Evolutionary conservation across 73 alveolate species (phyloP).

Genomic region (Tetrahymena malaccensis): DNA sequence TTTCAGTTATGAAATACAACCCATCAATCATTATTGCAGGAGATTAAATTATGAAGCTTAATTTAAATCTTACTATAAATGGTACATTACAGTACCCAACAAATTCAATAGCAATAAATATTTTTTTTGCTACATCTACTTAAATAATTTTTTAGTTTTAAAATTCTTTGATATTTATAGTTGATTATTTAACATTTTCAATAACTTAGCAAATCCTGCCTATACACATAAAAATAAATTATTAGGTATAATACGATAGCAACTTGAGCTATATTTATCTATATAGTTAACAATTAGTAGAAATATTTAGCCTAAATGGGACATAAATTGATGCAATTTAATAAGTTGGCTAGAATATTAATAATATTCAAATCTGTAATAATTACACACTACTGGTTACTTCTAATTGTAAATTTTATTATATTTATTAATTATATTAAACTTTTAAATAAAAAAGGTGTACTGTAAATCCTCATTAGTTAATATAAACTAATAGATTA

Average conservation of each 20-base stretch:
- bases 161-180: neutral
- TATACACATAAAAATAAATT: neutral
- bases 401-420: neutral
- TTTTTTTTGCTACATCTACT: neutral
- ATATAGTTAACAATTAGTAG: neutral
- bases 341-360: neutral
- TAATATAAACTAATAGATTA: neutral
- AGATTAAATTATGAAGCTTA: neutral
- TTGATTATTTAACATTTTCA: neutral
- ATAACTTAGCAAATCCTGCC: neutral
- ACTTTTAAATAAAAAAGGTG: no score
- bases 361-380: neutral
- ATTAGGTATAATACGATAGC: neutral
- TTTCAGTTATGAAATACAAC: neutral
- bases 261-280: neutral
- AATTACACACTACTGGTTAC: neutral
- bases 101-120: neutral
- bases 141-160: neutral
- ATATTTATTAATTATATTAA: neutral
- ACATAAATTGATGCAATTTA: no score
- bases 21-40: neutral
- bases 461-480: no score
- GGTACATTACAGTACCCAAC: neutral
- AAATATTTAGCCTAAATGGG: no score
- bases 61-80: neutral